Evolutionary conservation across 2,329 filamentous ascomycete genomes (phyloP).

Genomic region (Lojkania enalia): DNA sequence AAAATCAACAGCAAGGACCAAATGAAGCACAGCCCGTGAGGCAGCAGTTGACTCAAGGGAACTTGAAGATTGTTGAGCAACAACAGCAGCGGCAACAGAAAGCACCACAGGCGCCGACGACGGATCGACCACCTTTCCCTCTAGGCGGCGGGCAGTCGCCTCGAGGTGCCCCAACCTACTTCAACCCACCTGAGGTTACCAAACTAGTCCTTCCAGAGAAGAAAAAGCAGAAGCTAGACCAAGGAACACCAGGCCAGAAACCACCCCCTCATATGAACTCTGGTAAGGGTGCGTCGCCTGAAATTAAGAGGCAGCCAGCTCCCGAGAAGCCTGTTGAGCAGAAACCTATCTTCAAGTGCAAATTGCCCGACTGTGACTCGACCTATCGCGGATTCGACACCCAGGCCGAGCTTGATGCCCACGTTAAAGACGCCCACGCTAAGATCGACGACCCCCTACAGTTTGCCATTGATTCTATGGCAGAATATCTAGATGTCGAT

Average conservation of each 20-base stretch:
- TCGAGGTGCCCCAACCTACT: constrained; percentile 61
- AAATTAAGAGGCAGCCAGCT: constrained; percentile 51
- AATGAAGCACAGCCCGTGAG: constrained; percentile 15
- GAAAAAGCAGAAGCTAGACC: constrained; percentile 59
- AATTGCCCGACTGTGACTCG: constrained; percentile 56
- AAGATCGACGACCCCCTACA: constrained; percentile 58
- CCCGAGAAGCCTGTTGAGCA: constrained; percentile 49
- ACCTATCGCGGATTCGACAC: constrained; percentile 59
- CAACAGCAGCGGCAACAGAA: constrained; percentile 53
- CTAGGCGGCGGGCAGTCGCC: constrained; percentile 57
- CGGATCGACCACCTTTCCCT: constrained; percentile 57
- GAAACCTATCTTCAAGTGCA: constrained; percentile 57
- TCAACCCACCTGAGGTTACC: constrained; percentile 56
- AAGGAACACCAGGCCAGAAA: constrained; percentile 46
- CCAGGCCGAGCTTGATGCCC: constrained; percentile 58
- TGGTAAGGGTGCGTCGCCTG: constrained; percentile 46
- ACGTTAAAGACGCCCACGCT: constrained; percentile 58
- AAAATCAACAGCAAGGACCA: constrained; percentile 18
- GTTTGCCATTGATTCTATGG: constrained; percentile 59
- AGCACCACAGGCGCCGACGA: constrained; percentile 54
- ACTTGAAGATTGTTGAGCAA: constrained; percentile 48
- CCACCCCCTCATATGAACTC: constrained; percentile 45
- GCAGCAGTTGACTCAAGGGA: constrained; percentile 42
- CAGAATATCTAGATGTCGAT: constrained; percentile 55
- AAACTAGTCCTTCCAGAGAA: constrained; percentile 61